Base-by-base conservation (phyloP, 768 basidiomycete genomes). In the Russula virescens region DNA sequence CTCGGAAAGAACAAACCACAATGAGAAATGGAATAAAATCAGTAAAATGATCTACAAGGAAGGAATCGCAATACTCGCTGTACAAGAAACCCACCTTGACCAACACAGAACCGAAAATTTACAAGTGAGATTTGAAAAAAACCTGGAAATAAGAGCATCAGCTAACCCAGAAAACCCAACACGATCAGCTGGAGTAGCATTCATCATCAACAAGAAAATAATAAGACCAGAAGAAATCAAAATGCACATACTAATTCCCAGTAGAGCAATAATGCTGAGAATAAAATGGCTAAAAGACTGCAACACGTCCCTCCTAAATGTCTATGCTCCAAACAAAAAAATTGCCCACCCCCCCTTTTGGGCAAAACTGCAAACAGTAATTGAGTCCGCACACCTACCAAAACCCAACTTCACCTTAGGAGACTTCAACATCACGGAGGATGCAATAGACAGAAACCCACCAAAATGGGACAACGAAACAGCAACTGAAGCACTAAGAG, bases 281-380 rank as follows among this genome's bases (percentile, higher is more conserved):
- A 28, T 72, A 2, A 67, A 64, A 5, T 70, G 69, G 68, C 63
- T 70, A 14, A 14, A 58, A 18, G 25, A 5, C 5, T 38, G 54
- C 18, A 26, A n/a, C n/a, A 31, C 31, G 8, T 31, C 31, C 5
- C 31, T 31, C 31, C 31, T 31, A 31, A 31, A 31, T 31, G 31
- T 31, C 3, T 31, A 31, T 31, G 31, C 31, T 4, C 31, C 31
- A 31, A 31, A 31, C 8, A 8, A 31, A 8, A 31, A 8, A 31
- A 31, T 4, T 31, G 8, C 3, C 3, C 31, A 31, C 31, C 8
- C 31, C 3, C 5, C 3, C 3, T 31, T 31, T 8, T 31, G 31
- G 31, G 31, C 31, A 34, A 60, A 13, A 35, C 62, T 0, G 48
- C 38, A 4, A 31, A 31, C 31, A 3, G 31, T 4, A 31, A 31